These are phyloP conservation scores for Mycena maculata DNA, from an alignment of 768 basidiomycete genomes.

Conservation along the genomic window DNA sequence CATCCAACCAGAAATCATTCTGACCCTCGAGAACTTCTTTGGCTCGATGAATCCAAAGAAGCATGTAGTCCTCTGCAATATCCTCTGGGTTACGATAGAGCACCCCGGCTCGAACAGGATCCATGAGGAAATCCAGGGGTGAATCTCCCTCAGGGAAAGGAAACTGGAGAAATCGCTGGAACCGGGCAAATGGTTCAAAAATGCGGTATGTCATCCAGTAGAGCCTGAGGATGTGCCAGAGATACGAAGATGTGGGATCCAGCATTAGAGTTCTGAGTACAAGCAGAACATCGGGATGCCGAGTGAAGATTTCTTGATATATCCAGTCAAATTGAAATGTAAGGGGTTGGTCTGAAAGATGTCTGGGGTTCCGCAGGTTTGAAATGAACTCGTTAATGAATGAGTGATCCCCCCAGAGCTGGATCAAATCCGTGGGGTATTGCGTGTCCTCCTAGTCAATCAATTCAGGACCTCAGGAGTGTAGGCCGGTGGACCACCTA, in stretches of 20 bases:
- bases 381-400: not conserved
- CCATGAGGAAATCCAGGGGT: not conserved
- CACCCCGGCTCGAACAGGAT: not conserved
- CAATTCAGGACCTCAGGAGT: not conserved
- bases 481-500: not conserved
- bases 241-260: too few relatives aligned
- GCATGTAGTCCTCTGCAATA: not conserved
- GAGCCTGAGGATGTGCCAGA: not conserved
- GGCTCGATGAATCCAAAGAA: not conserved
- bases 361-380: too few relatives aligned
- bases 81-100: not conserved
- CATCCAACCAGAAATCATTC: too few relatives aligned
- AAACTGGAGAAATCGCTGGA: not conserved
- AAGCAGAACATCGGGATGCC: not conserved
- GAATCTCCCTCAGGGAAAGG: not conserved
- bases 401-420: not conserved
- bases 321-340: not conserved
- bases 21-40: not conserved
- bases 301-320: not conserved
- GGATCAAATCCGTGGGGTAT: not conserved
- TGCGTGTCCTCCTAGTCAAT: not conserved
- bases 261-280: not conserved
- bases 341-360: not conserved
- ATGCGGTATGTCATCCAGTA: not conserved
- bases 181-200: not conserved